These are phyloP conservation scores for Komagataea norvegica DNA, from an alignment of 1,139 yeast genomes.

Conservation along the genomic window DNA sequence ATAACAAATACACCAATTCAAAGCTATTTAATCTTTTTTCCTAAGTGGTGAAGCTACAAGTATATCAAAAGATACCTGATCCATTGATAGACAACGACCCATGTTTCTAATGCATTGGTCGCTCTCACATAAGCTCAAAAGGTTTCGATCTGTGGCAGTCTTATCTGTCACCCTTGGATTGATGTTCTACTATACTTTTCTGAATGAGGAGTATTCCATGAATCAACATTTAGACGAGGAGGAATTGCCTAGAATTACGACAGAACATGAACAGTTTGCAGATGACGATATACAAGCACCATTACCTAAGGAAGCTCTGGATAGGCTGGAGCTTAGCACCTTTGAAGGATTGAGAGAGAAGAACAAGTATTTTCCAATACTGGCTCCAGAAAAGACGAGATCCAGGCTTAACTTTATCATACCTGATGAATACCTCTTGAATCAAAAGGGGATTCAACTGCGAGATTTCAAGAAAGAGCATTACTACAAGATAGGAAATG, in stretches of 20 bases:
- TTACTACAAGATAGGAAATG: conserved; percentile 31
- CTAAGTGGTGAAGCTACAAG: no score
- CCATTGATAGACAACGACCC: not conserved
- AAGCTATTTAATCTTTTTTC: no score
- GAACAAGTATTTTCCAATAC: conserved; percentile 35
- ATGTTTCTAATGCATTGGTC: not conserved
- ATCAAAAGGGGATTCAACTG: conserved; percentile 16
- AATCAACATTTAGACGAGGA: conserved; percentile 23
- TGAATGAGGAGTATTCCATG: conserved; percentile 23
- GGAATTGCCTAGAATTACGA: conserved; percentile 22
- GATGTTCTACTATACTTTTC: conserved; percentile 25
- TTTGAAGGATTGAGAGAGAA: conserved; percentile 28
- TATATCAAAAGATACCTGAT: no score
- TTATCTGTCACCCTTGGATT: conserved; percentile 17
- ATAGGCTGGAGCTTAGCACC: conserved; percentile 4
- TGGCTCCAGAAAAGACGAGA: conserved; percentile 22
- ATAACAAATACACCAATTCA: no score
- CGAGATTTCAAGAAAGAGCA: conserved; percentile 22
- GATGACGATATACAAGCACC: not conserved
- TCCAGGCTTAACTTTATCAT: conserved; percentile 21
- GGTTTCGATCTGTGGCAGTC: conserved; percentile 17
- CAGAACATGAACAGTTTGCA: conserved; percentile 2
- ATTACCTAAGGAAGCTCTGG: conserved; percentile 6
- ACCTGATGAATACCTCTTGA: conserved; percentile 21
- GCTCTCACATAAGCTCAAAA: conserved; percentile 15